Evolutionary conservation across 2,329 filamentous ascomycete genomes (phyloP).

Genomic region (Chlorencoelia australis): DNA sequence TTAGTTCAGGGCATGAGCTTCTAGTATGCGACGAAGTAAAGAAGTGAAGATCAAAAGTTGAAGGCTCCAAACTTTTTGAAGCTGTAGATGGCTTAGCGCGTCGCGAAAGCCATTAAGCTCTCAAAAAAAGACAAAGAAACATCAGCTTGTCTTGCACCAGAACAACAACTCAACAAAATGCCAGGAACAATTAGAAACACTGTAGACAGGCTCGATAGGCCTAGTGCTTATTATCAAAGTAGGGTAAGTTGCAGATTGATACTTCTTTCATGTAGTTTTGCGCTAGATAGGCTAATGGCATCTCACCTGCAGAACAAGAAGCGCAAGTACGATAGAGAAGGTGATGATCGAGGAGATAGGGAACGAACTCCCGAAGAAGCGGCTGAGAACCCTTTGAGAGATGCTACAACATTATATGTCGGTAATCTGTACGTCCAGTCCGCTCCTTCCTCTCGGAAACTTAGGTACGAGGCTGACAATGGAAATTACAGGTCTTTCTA

Average conservation of each 20-base stretch:
- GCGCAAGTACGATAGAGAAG: slow-evolving; percentile 43
- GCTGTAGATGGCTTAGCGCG: slow-evolving; percentile 18
- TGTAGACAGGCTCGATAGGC: slow-evolving; percentile 84
- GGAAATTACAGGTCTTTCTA: slow-evolving; percentile 65
- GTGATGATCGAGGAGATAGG: slow-evolving; percentile 43
- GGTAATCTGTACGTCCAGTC: slow-evolving; percentile 67
- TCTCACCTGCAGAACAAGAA: slow-evolving; percentile 40
- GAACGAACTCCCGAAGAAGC: slow-evolving; percentile 41
- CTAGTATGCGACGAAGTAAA: slow-evolving; percentile 5
- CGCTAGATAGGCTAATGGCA: slow-evolving; percentile 20
- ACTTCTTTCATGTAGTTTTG: slow-evolving; percentile 7
- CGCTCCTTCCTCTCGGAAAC: background rate
- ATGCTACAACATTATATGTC: slow-evolving; percentile 93
- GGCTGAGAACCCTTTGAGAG: slow-evolving; percentile 64
- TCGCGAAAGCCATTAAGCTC: slow-evolving; percentile 4
- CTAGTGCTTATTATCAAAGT: slow-evolving; percentile 84
- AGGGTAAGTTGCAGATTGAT: slow-evolving; percentile 49
- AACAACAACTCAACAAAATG: slow-evolving; percentile 16
- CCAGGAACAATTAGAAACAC: slow-evolving; percentile 46
- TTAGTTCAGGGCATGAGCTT: slow-evolving; percentile 9
- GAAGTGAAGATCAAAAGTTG: background rate
- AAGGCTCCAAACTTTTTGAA: slow-evolving; percentile 13
- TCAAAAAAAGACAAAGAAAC: slow-evolving; percentile 8
- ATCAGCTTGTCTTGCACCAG: slow-evolving; percentile 4
- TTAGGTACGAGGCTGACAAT: slow-evolving; percentile 1